Conservation (phyloP, 495 filamentous ascomycete genomes). For the Collariella sp. region DNA sequence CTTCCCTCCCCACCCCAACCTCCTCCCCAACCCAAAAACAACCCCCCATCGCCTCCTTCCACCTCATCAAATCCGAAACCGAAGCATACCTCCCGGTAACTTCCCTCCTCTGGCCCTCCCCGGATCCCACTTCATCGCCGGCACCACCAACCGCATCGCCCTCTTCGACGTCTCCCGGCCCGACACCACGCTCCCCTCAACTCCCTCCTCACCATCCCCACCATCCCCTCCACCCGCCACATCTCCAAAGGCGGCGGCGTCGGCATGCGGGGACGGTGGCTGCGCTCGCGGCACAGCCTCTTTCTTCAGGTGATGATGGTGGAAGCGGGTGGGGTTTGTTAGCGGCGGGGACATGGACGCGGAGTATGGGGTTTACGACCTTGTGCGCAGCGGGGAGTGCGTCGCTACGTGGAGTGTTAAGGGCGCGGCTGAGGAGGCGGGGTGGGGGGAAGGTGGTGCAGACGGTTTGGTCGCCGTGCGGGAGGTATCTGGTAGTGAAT, state of each 20-base stretch:
- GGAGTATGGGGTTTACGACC: conserved; percentile 69
- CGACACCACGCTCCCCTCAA: conserved; percentile 39
- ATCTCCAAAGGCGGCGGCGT: conserved; percentile 59
- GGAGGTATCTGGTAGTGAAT: conserved; percentile 78
- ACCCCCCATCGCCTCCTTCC: conserved; percentile 62
- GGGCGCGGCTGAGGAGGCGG: conserved; percentile 28
- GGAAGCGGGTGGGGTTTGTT: conserved; percentile 40
- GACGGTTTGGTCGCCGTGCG: conserved; percentile 72
- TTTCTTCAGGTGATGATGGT: conserved; percentile 5
- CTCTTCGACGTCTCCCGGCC: conserved; percentile 68
- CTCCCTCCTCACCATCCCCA: conserved; percentile 55
- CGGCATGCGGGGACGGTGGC: conserved; percentile 82
- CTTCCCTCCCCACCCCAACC: conserved; percentile 26
- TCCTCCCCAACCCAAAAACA: no score
- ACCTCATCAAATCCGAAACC: conserved; percentile 61
- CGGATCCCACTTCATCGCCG: conserved; percentile 61
- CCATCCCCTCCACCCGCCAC: conserved; percentile 67
- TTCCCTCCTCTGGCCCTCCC: conserved; percentile 59
- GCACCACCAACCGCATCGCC: conserved; percentile 62
- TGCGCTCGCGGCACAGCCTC: conserved; percentile 43
- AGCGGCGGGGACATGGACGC: conserved; percentile 74
- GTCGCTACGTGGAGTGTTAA: conserved; percentile 57
- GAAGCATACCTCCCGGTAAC: conserved; percentile 71
- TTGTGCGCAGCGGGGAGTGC: conserved; percentile 53
- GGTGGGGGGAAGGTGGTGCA: conserved; percentile 63